Evolutionary conservation across 306 rosid genomes (phyloP).

Genomic region (Sophora flavescens): DNA sequence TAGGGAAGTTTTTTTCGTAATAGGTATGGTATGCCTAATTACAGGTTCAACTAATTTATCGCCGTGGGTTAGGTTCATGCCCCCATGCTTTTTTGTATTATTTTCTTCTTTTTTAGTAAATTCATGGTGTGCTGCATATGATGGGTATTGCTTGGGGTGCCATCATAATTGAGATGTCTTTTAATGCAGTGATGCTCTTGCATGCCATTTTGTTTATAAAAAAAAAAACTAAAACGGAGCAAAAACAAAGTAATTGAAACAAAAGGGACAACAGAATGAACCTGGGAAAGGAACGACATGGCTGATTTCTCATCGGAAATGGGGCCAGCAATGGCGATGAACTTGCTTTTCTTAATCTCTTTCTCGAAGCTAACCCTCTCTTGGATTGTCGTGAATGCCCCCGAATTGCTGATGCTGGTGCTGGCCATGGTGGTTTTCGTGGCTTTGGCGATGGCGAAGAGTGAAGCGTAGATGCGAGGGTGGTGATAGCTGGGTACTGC

Average conservation of each 20-base stretch:
- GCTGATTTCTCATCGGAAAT: slow-evolving; percentile 81
- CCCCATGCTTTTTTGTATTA: too few species aligned
- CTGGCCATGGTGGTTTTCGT: slow-evolving; percentile 59
- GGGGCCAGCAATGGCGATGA: slow-evolving; percentile 85
- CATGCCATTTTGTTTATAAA: too few species aligned
- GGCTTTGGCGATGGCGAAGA: slow-evolving; percentile 50
- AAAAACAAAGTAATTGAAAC: neutral
- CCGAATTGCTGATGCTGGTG: slow-evolving; percentile 47
- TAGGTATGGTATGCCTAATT: too few species aligned
- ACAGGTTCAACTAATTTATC: too few species aligned
- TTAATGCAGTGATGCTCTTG: too few species aligned
- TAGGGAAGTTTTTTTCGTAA: too few species aligned
- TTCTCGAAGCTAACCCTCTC: slow-evolving; percentile 69
- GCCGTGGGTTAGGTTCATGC: too few species aligned
- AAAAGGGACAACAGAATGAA: slow-evolving; percentile 6
- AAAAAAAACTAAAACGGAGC: too few species aligned
- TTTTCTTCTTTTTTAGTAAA: too few species aligned
- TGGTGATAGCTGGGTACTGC: slow-evolving; percentile 45
- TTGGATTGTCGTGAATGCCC: slow-evolving; percentile 74
- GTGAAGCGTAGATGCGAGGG: slow-evolving; percentile 52
- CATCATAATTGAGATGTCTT: too few species aligned
- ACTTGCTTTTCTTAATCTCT: slow-evolving; percentile 90
- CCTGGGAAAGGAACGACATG: slow-evolving; percentile 84
- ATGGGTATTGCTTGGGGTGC: too few species aligned
- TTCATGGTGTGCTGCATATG: too few species aligned